These are phyloP conservation scores for Colletotrichum chlorophyti DNA, from an alignment of 2,329 filamentous ascomycete genomes.

Conservation along the genomic window DNA sequence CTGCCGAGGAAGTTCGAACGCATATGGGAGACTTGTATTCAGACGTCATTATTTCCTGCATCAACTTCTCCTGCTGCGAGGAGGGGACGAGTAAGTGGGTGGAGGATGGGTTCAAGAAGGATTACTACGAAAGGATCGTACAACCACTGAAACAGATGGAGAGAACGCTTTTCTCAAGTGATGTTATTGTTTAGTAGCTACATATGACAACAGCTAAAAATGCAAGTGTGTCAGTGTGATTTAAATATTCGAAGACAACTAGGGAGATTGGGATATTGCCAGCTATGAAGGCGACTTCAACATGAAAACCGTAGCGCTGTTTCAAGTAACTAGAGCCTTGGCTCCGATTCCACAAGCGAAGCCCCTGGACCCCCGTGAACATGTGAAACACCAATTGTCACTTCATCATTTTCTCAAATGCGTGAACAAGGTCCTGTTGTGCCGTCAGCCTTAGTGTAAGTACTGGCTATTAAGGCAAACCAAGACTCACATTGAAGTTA, in stretches of 20 bases:
- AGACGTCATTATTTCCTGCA: neutral
- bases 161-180: no score
- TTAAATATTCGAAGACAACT: no score
- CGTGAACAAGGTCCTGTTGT: constrained; percentile 1
- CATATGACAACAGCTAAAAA: no score
- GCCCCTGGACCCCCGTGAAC: no score
- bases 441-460: neutral
- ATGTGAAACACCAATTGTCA: neutral
- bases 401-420: constrained; percentile 11
- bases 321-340: no score
- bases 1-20: neutral
- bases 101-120: neutral
- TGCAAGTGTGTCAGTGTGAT: no score
- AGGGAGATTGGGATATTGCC: no score
- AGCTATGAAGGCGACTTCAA: no score
- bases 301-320: no score
- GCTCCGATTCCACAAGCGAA: no score
- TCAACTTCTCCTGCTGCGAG: neutral
- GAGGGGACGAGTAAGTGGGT: neutral
- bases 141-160: neutral
- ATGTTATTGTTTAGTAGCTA: no score
- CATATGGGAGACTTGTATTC: neutral
- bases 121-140: neutral
- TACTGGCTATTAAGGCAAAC: no score
- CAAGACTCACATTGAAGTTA: constrained; percentile 7